Evolutionary conservation across 306 rosid species (phyloP).

Genomic region (Cicer cuneatum): DNA sequence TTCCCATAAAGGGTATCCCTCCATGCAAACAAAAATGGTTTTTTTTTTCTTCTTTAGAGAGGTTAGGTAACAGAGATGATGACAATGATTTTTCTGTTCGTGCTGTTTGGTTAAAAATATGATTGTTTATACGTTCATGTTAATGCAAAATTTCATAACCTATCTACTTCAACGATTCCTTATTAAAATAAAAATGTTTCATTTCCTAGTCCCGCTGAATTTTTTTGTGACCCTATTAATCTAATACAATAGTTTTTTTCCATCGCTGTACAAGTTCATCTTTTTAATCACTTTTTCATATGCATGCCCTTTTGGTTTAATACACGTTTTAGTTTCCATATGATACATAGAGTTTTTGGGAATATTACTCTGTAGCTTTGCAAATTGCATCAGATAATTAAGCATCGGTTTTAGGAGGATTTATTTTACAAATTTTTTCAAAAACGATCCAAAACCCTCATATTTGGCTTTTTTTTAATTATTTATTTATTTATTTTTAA

Average conservation of each 20-base stretch:
- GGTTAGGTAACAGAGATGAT: not conserved
- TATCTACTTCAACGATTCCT: not conserved
- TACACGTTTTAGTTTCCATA: conserved; percentile 19
- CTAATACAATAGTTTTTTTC: not conserved
- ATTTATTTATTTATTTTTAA: not conserved
- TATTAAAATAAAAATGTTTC: not conserved
- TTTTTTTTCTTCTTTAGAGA: not conserved
- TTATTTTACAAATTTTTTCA: not conserved
- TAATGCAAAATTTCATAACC: not conserved
- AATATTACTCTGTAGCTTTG: not conserved
- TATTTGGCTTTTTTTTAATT: not conserved
- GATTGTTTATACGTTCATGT: not conserved
- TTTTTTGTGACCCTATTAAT: not conserved
- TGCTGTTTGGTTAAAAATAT: not conserved
- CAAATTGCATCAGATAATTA: not conserved
- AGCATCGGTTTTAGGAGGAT: not conserved
- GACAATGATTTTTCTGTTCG: not conserved
- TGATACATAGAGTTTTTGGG: conserved; percentile 17
- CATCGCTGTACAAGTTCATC: not conserved
- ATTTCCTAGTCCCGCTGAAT: not conserved
- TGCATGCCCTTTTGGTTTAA: not conserved
- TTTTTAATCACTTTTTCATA: conserved; percentile 6
- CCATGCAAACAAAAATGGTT: not conserved
- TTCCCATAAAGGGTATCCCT: conserved; percentile 1
- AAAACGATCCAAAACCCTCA: not conserved